Base-by-base conservation (phyloP, 2,329 filamentous ascomycete genomes). In the Aspergillus pseudotamarii region DNA sequence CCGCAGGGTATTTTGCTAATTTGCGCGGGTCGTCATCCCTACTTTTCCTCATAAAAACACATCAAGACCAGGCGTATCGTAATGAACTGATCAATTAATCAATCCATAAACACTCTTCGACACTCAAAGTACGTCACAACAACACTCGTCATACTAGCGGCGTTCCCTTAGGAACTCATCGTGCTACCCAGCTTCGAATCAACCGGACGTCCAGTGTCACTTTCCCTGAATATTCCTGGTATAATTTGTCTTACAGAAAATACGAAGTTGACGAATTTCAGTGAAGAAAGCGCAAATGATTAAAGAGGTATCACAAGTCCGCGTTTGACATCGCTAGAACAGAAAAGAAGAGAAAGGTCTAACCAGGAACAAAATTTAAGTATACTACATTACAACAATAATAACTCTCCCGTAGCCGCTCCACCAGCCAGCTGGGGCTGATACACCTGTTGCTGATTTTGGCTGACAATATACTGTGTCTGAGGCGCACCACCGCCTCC, bases 371-470 rank as follows among this genome's bases (percentile, higher is more conserved):
- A 19, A 10, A 68, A 63, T 67, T 62, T 41, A 66, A 19, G 23
- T 28, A 55, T 38, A 23, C 21, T 41, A 46, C 14, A 69, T 64
- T 81, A 91, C 72, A 91, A 80, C 75, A 89, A 82, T 72, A 94
- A 80, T 77, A 94, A 80, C 80, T 94, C 91, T 9, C 89, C 89
- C 68, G 91, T 92, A 67, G 84, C 86, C 11, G 85, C 86, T 28
- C 83, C 84, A 54, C 87, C 89, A 68, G 86, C 86, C 14, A 86
- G 85, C 28, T 87, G 85, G 14, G 89, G 89, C 75, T 91, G 89
- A 73, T 93, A 89, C 43, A 90, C 86, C 66, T 91, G 88, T 77
- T 96, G 88, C 63, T 89, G 89, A 71, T 92, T 92, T 73, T 94
- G 92, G 76, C 90, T 96, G 55, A 96, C 93, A 57, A 96, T 89